Evolutionary conservation across 768 basidiomycete genomes (phyloP).

Genomic region (Tricholoma sp.): DNA sequence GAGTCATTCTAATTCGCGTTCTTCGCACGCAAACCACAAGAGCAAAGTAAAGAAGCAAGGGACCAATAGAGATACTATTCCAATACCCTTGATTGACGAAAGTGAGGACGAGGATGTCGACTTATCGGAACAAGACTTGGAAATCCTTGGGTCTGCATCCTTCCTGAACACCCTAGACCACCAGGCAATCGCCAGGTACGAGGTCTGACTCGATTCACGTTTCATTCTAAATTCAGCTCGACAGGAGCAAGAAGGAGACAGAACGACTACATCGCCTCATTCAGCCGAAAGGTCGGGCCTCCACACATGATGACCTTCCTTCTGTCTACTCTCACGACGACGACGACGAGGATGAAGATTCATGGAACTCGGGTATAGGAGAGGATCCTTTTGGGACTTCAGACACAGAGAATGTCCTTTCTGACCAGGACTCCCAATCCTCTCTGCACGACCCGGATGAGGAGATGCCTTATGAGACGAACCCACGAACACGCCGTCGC

Average conservation of each 20-base stretch:
- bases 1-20: constrained; percentile 16
- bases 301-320: constrained; percentile 56
- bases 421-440: constrained; percentile 19
- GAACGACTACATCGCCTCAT: constrained; percentile 61
- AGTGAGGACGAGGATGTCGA: constrained; percentile 45
- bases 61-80: constrained; percentile 52
- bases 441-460: constrained; percentile 46
- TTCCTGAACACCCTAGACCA: constrained; percentile 74
- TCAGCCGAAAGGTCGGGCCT: constrained; percentile 46
- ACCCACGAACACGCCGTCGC: constrained; percentile 47
- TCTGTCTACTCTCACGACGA: constrained; percentile 64
- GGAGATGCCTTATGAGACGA: constrained; percentile 73
- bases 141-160: constrained; percentile 50
- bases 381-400: constrained; percentile 18
- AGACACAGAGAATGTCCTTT: constrained; percentile 31
- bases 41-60: constrained; percentile 54
- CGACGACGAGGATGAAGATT: constrained; percentile 53
- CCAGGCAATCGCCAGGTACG: constrained; percentile 76
- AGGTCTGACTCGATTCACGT: neutral
- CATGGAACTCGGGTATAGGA: constrained; percentile 42
- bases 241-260: constrained; percentile 83
- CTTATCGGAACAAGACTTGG: constrained; percentile 66
- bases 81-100: constrained; percentile 45
- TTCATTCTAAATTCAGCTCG: constrained; percentile 3
- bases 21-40: constrained; percentile 26